Evolutionary conservation across 805 yeast species (phyloP).

Genomic region (Ogataea angusta): DNA sequence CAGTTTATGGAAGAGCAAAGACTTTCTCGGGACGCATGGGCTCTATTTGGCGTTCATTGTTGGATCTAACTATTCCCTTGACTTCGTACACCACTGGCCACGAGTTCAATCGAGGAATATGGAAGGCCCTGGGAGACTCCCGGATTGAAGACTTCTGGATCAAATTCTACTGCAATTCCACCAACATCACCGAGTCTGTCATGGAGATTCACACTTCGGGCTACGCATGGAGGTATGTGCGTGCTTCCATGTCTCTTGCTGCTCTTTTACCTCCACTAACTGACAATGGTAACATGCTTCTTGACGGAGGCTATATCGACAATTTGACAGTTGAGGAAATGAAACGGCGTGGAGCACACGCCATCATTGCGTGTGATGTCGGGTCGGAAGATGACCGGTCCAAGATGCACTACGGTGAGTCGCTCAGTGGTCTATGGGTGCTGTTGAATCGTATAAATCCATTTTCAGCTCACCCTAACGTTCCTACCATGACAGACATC

Average conservation of each 20-base stretch:
- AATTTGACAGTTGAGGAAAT: slow-evolving; percentile 90
- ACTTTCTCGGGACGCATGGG: slow-evolving; percentile 79
- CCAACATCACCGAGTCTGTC: slow-evolving; percentile 89
- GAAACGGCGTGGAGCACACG: slow-evolving; percentile 83
- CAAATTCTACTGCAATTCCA: slow-evolving; percentile 81
- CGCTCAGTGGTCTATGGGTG: slow-evolving; percentile 91
- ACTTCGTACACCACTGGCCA: slow-evolving; percentile 96
- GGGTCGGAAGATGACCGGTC: slow-evolving; percentile 93
- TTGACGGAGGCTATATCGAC: slow-evolving; percentile 96
- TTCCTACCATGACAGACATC: slow-evolving; percentile 93
- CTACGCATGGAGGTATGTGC: slow-evolving; percentile 89
- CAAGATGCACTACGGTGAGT: slow-evolving; percentile 88
- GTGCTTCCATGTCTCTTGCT: slow-evolving; percentile 96
- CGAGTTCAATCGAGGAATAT: slow-evolving; percentile 94
- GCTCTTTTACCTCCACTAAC: slow-evolving; percentile 88
- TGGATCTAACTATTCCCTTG: slow-evolving; percentile 89
- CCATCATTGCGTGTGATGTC: slow-evolving; percentile 90
- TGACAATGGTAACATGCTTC: slow-evolving; percentile 84
- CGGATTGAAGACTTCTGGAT: slow-evolving; percentile 97
- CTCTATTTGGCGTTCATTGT: slow-evolving; percentile 77
- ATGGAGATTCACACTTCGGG: slow-evolving; percentile 95
- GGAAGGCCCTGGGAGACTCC: slow-evolving; percentile 91
- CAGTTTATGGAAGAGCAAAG: slow-evolving; percentile 86
- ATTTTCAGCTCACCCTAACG: slow-evolving; percentile 79
- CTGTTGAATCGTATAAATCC: slow-evolving; percentile 84